phyloP scores from a whole-genome alignment of 1,139 yeast genomes.

The Candida sojae region DNA sequence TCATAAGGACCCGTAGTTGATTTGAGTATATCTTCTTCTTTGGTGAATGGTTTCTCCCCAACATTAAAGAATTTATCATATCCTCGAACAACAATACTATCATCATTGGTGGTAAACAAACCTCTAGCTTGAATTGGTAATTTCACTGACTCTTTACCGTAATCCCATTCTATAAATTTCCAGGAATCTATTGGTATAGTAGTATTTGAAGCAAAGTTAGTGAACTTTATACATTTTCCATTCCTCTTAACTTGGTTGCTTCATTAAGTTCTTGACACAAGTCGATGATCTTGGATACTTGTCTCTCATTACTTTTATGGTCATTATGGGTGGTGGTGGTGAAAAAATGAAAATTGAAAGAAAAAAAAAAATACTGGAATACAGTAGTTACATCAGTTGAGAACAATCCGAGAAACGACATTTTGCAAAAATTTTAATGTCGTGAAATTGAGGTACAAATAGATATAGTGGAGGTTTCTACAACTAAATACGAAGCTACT shows the following conservation, averaged over 20 bases:
- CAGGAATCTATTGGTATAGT: constrained; percentile 43
- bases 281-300: constrained; percentile 13
- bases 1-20: constrained; percentile 76
- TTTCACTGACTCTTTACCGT: constrained; percentile 48
- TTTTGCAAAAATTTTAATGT: too few relatives aligned
- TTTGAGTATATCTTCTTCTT: constrained; percentile 43
- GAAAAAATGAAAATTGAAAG: background rate
- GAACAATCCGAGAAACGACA: too few relatives aligned
- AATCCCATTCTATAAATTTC: constrained; percentile 92
- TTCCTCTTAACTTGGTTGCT: constrained; percentile 21
- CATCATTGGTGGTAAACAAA: constrained; percentile 59
- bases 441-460: too few relatives aligned
- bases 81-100: constrained; percentile 72
- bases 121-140: constrained; percentile 86
- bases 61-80: constrained; percentile 93
- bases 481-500: too few relatives aligned
- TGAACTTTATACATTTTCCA: constrained; percentile 24
- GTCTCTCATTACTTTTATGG: constrained; percentile 12
- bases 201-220: constrained; percentile 18
- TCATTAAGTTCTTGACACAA: constrained; percentile 18
- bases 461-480: too few relatives aligned
- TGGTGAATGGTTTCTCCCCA: constrained; percentile 60
- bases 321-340: background rate
- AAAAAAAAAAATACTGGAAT: background rate
- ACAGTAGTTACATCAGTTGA: too few relatives aligned